A percentile compares a stretch with the other conserved stretches of the same genome.
These are phyloP conservation scores for Acarospora socialis DNA, from an alignment of 2,329 filamentous ascomycete species.

Conservation along the genomic window DNA sequence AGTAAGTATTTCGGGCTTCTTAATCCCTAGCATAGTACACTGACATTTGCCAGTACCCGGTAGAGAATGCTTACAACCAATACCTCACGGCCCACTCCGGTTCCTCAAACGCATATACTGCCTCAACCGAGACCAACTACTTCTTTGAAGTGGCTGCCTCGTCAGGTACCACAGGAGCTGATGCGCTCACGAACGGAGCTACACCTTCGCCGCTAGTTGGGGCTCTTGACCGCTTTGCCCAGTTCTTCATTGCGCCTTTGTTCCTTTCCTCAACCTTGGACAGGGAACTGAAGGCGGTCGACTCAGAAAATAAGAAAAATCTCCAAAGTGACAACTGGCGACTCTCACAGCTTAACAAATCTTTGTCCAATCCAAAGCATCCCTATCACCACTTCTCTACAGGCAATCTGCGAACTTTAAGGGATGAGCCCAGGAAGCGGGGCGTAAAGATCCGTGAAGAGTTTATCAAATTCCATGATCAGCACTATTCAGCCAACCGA, in stretches of 20 bases:
- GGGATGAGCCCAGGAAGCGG: conserved; percentile 62
- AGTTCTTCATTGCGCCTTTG: conserved; percentile 82
- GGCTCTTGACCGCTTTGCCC: conserved; percentile 78
- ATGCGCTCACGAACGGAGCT: conserved; percentile 11
- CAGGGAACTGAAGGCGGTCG: conserved; percentile 73
- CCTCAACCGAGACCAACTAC: conserved; percentile 87
- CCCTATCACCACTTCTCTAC: conserved; percentile 88
- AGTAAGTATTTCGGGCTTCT: conserved; percentile 34
- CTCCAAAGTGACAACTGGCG: conserved; percentile 83
- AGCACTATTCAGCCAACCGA: conserved; percentile 80
- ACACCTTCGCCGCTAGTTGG: conserved; percentile 53
- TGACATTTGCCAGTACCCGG: conserved; percentile 50
- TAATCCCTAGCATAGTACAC: not conserved
- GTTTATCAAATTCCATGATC: conserved; percentile 83
- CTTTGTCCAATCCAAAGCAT: conserved; percentile 72
- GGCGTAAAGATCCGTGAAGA: conserved; percentile 78
- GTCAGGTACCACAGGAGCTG: conserved; percentile 29
- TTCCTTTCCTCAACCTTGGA: conserved; percentile 77
- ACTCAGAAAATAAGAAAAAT: conserved; percentile 97
- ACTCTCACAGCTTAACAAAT: conserved; percentile 74
- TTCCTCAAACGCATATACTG: conserved; percentile 89
- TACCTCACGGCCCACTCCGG: conserved; percentile 85
- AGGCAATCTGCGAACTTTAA: conserved; percentile 73
- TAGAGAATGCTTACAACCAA: conserved; percentile 89
- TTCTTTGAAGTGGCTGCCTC: conserved; percentile 91